phyloP scores from a whole-genome alignment of 306 rosid species.

The Malus sylvestris region DNA sequence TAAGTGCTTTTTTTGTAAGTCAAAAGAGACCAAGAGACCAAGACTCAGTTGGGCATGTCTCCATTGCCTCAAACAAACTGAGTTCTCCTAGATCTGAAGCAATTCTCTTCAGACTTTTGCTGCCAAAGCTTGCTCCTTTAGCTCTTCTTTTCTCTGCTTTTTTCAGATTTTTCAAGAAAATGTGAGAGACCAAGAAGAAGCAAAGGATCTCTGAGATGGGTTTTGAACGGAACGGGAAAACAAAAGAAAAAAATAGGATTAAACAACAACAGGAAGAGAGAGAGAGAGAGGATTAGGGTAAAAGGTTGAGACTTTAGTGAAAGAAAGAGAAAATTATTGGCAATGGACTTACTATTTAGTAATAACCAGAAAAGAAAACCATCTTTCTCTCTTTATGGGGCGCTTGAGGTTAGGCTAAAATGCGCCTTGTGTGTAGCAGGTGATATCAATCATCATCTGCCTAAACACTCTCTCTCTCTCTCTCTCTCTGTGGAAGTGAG shows the following conservation, averaged over 20 bases:
- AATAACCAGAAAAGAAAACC: background rate
- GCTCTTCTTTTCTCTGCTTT: constrained; percentile 2
- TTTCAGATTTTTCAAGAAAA: constrained; percentile 3
- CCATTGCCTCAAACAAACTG: constrained; percentile 34
- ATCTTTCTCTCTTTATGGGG: constrained; percentile 20
- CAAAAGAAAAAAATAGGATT: background rate
- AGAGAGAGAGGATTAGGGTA: constrained; percentile 5
- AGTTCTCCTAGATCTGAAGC: constrained; percentile 63
- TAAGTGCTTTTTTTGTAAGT: constrained; percentile 13
- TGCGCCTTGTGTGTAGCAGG: constrained; percentile 38
- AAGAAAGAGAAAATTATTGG: constrained; percentile 55
- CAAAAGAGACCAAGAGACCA: constrained; percentile 41
- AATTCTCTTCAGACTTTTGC: constrained; percentile 5
- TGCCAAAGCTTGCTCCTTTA: constrained; percentile 9
- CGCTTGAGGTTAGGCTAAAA: constrained; percentile 51
- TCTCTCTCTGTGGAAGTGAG: background rate
- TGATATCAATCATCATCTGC: background rate
- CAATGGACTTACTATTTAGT: constrained; percentile 19
- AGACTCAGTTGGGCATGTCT: constrained; percentile 19
- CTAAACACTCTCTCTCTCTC: background rate
- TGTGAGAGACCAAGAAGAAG: constrained; percentile 6
- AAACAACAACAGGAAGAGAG: background rate
- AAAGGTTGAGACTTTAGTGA: constrained; percentile 22
- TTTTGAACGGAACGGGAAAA: constrained; percentile 1
- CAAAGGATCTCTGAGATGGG: constrained; percentile 33